Evolutionary conservation across 352 stramenopile species (phyloP).

Genomic region (Globisporangium cederbergense): DNA sequence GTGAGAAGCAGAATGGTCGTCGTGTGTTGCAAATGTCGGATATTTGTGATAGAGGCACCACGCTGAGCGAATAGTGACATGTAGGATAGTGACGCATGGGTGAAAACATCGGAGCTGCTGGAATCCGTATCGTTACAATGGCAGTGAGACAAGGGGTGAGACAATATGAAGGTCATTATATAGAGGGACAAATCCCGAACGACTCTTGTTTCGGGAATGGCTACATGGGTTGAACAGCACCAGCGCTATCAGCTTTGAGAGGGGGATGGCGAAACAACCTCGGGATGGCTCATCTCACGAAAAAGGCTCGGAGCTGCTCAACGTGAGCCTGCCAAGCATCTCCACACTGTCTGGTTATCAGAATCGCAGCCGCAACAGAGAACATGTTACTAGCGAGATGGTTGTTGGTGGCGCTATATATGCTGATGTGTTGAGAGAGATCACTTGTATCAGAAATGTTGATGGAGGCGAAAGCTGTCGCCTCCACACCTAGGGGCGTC

Average conservation of each 20-base stretch:
- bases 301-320: background rate
- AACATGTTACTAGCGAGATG: too few relatives aligned
- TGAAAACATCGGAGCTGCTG: background rate
- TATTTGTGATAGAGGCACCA: background rate
- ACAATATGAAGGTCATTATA: background rate
- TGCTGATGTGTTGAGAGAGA: too few relatives aligned
- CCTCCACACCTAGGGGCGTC: too few relatives aligned
- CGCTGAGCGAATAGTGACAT: background rate
- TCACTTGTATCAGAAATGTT: too few relatives aligned
- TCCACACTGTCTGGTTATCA: too few relatives aligned
- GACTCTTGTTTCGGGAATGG: background rate
- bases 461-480: too few relatives aligned
- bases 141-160: constrained; percentile 6
- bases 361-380: too few relatives aligned
- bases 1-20: constrained; percentile 3
- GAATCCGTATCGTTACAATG: background rate
- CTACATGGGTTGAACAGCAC: constrained; percentile 3
- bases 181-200: background rate
- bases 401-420: too few relatives aligned
- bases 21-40: background rate
- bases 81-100: background rate
- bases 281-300: background rate
- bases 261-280: background rate
- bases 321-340: background rate
- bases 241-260: background rate